These are phyloP conservation scores for Barnettozyma hawaiiensis DNA, from an alignment of 1,139 yeast genomes.

Conservation along the genomic window DNA sequence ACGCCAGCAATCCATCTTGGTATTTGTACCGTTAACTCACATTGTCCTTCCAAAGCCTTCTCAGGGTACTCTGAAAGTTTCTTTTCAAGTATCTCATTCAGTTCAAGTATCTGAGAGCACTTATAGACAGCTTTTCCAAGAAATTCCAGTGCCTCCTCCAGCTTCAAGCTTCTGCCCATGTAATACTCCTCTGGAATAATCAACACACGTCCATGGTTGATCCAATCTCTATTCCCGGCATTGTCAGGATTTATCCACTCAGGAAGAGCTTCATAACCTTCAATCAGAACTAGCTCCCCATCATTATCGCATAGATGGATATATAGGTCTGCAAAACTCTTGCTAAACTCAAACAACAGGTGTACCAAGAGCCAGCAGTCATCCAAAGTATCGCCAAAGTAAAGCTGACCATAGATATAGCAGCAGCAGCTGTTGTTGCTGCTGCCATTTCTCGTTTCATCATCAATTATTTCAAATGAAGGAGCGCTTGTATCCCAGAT, in stretches of 20 bases:
- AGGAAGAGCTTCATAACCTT: slow-evolving; percentile 40
- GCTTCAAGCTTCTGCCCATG: slow-evolving; percentile 27
- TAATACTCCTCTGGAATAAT: slow-evolving; percentile 33
- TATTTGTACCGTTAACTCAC: slow-evolving; percentile 13
- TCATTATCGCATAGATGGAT: slow-evolving; percentile 49
- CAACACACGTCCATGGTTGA: slow-evolving; percentile 32
- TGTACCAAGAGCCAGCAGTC: slow-evolving; percentile 46
- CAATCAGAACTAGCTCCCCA: slow-evolving; percentile 51
- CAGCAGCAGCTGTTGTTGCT: no score
- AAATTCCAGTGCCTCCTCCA: slow-evolving; percentile 33
- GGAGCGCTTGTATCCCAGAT: slow-evolving; percentile 35
- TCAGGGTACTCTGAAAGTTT: slow-evolving; percentile 23
- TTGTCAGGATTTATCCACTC: slow-evolving; percentile 39
- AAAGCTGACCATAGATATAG: slow-evolving; percentile 40
- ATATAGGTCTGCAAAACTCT: slow-evolving; percentile 33
- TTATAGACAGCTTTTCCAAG: slow-evolving; percentile 29
- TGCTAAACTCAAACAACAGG: slow-evolving; percentile 35
- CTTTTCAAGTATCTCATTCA: slow-evolving; percentile 22
- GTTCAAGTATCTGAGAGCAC: slow-evolving; percentile 20
- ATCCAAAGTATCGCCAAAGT: slow-evolving; percentile 37
- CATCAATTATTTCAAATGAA: slow-evolving; percentile 11
- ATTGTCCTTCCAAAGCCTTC: slow-evolving; percentile 24
- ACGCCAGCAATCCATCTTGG: slow-evolving; percentile 18
- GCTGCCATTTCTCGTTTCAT: slow-evolving; percentile 9
- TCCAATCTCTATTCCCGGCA: slow-evolving; percentile 41